These are phyloP conservation scores for Zygoascus ofunaensis DNA, from an alignment of 805 yeast species.

Conservation along the genomic window DNA sequence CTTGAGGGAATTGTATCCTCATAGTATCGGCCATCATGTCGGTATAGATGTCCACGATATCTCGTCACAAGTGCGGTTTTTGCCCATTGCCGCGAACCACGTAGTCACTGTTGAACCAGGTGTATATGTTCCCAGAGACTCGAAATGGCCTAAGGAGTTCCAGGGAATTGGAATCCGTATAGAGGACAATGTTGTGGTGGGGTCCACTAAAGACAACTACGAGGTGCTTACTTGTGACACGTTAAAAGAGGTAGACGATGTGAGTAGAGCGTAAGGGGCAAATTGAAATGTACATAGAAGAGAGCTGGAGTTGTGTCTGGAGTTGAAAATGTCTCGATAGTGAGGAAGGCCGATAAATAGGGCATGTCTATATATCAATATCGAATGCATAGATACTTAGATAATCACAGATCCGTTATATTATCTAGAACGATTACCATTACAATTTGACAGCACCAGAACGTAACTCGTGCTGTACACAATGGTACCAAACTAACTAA, in stretches of 20 bases:
- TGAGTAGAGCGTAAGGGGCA: slow-evolving; percentile 38
- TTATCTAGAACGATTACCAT: not conserved
- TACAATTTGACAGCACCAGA: too few relatives aligned
- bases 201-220: slow-evolving; percentile 47
- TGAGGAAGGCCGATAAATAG: too few relatives aligned
- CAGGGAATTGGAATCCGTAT: slow-evolving; percentile 89
- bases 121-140: slow-evolving; percentile 70
- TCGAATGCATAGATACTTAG: not conserved
- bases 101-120: slow-evolving; percentile 97
- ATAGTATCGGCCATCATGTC: slow-evolving; percentile 89
- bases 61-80: slow-evolving; percentile 38
- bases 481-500: too few relatives aligned
- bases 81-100: slow-evolving; percentile 53
- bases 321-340: too few relatives aligned
- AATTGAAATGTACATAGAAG: not conserved
- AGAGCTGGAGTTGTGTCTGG: too few relatives aligned
- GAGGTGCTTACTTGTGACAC: slow-evolving; percentile 71
- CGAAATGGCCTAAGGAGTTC: slow-evolving; percentile 64
- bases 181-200: slow-evolving; percentile 86
- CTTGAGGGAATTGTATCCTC: slow-evolving; percentile 57
- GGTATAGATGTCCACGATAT: slow-evolving; percentile 67
- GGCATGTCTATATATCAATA: not conserved
- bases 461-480: too few relatives aligned
- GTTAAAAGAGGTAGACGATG: slow-evolving; percentile 74
- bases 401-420: not conserved